Evolutionary conservation across 2,329 filamentous ascomycete genomes (phyloP).

Genomic region (Trichoderma afroharzianum): DNA sequence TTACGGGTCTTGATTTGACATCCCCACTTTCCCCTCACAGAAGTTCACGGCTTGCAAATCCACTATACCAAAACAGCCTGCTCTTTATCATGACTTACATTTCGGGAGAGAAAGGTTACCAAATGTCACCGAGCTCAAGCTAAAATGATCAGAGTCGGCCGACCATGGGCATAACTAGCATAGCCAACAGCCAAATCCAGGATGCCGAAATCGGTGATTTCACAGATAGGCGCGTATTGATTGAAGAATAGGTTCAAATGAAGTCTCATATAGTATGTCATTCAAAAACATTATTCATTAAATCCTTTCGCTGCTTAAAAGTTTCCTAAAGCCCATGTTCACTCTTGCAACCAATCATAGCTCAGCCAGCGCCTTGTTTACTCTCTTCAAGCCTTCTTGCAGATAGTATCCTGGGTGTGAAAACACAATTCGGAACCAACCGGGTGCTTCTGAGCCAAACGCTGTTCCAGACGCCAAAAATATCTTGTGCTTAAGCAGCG

Average conservation of each 20-base stretch:
- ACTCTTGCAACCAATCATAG: background rate
- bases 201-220: background rate
- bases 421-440: conserved; percentile 40
- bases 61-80: conserved; percentile 2
- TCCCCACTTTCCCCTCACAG: background rate
- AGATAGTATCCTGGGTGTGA: conserved; percentile 31
- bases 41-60: background rate
- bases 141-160: background rate
- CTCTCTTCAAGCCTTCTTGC: conserved; percentile 22
- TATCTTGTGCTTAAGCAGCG: conserved; percentile 29
- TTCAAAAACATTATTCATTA: background rate
- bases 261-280: background rate
- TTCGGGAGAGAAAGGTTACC: background rate
- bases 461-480: conserved; percentile 35
- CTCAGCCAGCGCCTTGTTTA: background rate
- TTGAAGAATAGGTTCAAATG: background rate
- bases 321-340: background rate
- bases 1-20: background rate
- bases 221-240: background rate
- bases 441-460: conserved; percentile 36
- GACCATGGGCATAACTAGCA: background rate
- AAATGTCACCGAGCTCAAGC: background rate
- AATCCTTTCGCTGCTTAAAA: background rate
- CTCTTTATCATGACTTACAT: background rate
- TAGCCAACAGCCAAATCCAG: too few relatives aligned